phyloP scores from a whole-genome alignment of 352 stramenopile species.

The Blastocystis sp. region DNA sequence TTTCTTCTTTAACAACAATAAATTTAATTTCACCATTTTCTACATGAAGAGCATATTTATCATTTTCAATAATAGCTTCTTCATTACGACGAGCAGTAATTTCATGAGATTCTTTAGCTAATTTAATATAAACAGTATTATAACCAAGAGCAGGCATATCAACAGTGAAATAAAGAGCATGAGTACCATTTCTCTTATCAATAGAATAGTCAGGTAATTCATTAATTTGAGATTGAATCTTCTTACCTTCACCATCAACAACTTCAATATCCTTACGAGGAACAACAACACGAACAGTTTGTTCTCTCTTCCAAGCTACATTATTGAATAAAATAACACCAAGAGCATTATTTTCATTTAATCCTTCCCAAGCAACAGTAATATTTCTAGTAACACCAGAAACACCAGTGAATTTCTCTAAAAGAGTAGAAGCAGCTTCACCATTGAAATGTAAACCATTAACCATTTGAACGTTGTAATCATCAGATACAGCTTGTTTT shows the following conservation, averaged over 20 bases:
- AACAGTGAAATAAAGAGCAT: constrained; percentile 21
- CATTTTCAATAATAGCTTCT: constrained; percentile 38
- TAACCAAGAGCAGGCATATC: constrained; percentile 35
- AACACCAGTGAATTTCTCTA: constrained; percentile 19
- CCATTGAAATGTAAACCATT: constrained; percentile 46
- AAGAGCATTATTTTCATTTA: constrained; percentile 42
- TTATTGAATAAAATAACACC: constrained; percentile 43
- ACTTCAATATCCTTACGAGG: constrained; percentile 17
- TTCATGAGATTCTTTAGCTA: background rate
- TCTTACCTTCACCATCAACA: constrained; percentile 33
- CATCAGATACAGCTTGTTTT: constrained; percentile 76
- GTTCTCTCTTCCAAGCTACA: constrained; percentile 40
- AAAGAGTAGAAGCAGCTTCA: constrained; percentile 9
- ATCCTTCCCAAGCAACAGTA: constrained; percentile 37
- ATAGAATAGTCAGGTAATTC: constrained; percentile 18
- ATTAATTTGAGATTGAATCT: constrained; percentile 40
- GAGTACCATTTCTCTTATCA: constrained; percentile 35
- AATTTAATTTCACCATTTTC: constrained; percentile 2
- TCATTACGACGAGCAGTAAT: background rate
- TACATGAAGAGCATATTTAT: constrained; percentile 34
- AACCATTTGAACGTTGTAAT: constrained; percentile 73
- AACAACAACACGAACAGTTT: constrained; percentile 51
- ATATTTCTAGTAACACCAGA: constrained; percentile 13
- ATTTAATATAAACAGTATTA: constrained; percentile 20
- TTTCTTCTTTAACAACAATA: constrained; percentile 28